These are phyloP conservation scores for Lithospermum erythrorhizon DNA, from an alignment of 257 asterid species.

Conservation along the genomic window DNA sequence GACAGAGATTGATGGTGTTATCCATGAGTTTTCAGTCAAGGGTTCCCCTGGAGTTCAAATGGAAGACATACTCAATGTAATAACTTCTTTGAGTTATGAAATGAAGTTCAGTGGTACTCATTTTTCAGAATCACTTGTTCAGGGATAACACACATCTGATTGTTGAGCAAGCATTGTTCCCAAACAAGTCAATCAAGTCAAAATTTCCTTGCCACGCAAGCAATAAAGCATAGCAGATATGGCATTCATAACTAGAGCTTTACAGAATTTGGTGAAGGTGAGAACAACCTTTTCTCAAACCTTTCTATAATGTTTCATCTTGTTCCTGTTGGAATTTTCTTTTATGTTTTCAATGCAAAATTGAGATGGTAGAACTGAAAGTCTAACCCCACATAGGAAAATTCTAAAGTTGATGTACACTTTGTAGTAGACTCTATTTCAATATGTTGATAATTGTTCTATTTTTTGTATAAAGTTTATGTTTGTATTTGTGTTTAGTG, in stretches of 20 bases:
- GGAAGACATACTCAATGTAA: constrained; percentile 21
- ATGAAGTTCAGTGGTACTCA: constrained; percentile 28
- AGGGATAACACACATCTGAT: background rate
- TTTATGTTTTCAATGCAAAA: too few species aligned
- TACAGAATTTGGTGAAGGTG: background rate
- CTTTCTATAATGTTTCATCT: too few species aligned
- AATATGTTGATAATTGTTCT: too few species aligned
- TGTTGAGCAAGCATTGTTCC: background rate
- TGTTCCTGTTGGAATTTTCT: too few species aligned
- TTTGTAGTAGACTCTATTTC: too few species aligned
- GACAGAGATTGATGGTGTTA: constrained; percentile 55
- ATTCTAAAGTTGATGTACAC: too few species aligned
- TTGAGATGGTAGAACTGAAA: too few species aligned
- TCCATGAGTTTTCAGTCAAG: constrained; percentile 48
- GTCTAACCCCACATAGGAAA: too few species aligned
- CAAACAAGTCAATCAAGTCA: background rate
- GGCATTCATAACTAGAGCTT: background rate
- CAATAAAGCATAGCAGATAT: background rate
- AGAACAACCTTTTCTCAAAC: background rate
- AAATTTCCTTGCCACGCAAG: background rate
- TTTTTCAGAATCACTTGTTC: background rate
- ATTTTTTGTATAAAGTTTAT: too few species aligned
- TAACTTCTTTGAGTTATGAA: constrained; percentile 30
- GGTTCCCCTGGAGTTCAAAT: constrained; percentile 42
- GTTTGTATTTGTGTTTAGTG: too few species aligned